These are phyloP conservation scores for Colletotrichum noveboracense DNA, from an alignment of 2,329 filamentous ascomycete species.

Conservation along the genomic window DNA sequence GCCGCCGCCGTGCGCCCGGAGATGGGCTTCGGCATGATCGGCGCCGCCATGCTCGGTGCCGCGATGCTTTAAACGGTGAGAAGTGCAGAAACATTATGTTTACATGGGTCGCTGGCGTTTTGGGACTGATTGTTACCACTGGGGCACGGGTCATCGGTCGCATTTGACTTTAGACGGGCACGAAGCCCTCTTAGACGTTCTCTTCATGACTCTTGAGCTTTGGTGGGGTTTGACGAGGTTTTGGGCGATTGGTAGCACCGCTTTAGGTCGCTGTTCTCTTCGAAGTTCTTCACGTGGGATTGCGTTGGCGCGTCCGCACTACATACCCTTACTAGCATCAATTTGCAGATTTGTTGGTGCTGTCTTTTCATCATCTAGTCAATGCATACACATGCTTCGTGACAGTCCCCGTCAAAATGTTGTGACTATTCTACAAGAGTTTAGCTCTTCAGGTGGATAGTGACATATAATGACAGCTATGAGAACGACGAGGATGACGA, in stretches of 20 bases:
- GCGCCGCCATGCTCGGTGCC: neutral
- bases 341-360: neutral
- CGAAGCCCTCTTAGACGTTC: neutral
- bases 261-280: neutral
- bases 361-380: neutral
- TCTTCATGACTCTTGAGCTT: neutral
- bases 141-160: neutral
- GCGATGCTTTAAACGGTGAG: neutral
- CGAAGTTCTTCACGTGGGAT: neutral
- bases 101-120: neutral
- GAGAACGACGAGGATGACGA: too few species aligned
- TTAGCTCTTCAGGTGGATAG: neutral
- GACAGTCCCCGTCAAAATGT: too few species aligned
- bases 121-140: neutral
- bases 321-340: neutral
- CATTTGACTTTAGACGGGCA: neutral
- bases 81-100: neutral
- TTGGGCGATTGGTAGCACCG: neutral
- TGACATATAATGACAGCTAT: neutral
- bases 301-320: neutral
- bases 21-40: conserved; percentile 1
- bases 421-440: neutral
- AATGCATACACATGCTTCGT: neutral
- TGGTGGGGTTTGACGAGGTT: neutral
- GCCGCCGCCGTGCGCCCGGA: neutral